Evolutionary conservation across 164 flowering plant species (phyloP).

Genomic region (Nymphaea thermarum): DNA sequence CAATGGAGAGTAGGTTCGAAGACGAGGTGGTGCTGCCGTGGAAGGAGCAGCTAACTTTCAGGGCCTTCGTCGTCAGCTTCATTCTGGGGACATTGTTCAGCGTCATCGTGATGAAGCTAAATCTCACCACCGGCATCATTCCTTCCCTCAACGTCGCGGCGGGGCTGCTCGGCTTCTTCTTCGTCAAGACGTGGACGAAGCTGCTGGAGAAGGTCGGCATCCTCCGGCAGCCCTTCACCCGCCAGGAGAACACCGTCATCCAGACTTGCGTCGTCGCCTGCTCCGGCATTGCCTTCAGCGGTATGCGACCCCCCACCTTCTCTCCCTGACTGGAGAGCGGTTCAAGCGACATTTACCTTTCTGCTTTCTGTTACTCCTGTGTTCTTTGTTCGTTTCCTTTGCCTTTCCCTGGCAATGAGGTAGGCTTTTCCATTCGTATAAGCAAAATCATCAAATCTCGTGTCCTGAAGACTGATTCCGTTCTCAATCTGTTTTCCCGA

Average conservation of each 20-base stretch:
- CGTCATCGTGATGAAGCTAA: slow-evolving; percentile 34
- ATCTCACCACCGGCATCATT: slow-evolving; percentile 43
- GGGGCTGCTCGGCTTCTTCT: slow-evolving; percentile 40
- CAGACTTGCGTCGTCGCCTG: slow-evolving; percentile 13
- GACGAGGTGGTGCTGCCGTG: slow-evolving; percentile 28
- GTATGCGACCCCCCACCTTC: not conserved
- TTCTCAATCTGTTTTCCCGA: too few species aligned
- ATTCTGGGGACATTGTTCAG: slow-evolving; percentile 33
- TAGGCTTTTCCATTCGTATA: too few species aligned
- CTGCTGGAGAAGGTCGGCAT: slow-evolving; percentile 15
- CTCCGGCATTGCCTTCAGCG: slow-evolving; percentile 14
- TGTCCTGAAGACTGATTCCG: too few species aligned
- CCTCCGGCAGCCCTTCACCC: slow-evolving; percentile 11
- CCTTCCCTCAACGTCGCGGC: slow-evolving; percentile 59
- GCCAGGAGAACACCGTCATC: slow-evolving; percentile 16
- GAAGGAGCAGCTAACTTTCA: slow-evolving; percentile 38
- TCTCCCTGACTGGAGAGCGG: too few species aligned
- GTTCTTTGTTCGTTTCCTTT: too few species aligned
- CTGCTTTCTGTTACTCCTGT: too few species aligned
- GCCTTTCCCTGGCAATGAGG: too few species aligned
- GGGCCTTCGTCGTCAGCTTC: slow-evolving; percentile 35
- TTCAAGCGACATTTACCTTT: not conserved
- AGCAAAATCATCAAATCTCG: too few species aligned
- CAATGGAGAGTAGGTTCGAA: slow-evolving; percentile 25
- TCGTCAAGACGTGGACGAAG: slow-evolving; percentile 33